A percentile compares a stretch with the other conserved stretches of the same genome.
Conservation (phyloP, 345 rosid species). For the Eutrema yunnanense region DNA sequence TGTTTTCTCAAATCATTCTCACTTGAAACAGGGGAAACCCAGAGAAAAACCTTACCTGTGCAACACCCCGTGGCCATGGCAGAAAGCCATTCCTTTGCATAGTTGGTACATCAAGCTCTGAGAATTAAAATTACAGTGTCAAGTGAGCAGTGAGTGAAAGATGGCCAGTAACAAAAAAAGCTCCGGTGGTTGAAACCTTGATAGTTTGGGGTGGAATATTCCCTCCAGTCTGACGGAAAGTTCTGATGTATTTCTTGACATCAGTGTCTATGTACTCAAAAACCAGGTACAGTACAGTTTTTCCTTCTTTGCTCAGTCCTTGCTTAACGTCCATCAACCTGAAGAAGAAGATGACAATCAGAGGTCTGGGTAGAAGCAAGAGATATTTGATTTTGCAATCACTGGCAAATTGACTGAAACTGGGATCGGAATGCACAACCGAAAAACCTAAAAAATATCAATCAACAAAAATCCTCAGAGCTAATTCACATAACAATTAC, state of each 20-base stretch:
- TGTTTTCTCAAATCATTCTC: background rate
- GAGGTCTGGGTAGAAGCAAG: background rate
- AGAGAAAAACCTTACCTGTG: slow-evolving; percentile 59
- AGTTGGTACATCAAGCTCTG: slow-evolving; percentile 98
- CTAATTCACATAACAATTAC: background rate
- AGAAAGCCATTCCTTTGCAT: slow-evolving; percentile 91
- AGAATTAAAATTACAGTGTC: background rate
- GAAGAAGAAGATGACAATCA: slow-evolving; percentile 4
- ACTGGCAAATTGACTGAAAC: background rate
- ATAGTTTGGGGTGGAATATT: slow-evolving; percentile 42
- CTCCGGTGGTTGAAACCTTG: slow-evolving; percentile 33
- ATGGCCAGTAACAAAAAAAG: no score
- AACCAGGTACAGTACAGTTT: slow-evolving; percentile 82
- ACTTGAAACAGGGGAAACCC: background rate
- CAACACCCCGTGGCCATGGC: slow-evolving; percentile 92
- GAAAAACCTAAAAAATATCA: background rate
- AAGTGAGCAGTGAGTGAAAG: no score
- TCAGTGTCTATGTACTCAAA: slow-evolving; percentile 95
- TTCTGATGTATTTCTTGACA: slow-evolving; percentile 74
- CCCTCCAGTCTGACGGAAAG: slow-evolving; percentile 58
- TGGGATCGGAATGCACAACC: background rate
- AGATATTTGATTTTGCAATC: background rate
- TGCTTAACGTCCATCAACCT: slow-evolving; percentile 93
- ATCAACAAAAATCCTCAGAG: background rate
- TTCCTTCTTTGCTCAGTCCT: slow-evolving; percentile 84